Conservation (phyloP, 1,284 basidiomycete genomes). For the Sanghuangporus weigelae region DNA sequence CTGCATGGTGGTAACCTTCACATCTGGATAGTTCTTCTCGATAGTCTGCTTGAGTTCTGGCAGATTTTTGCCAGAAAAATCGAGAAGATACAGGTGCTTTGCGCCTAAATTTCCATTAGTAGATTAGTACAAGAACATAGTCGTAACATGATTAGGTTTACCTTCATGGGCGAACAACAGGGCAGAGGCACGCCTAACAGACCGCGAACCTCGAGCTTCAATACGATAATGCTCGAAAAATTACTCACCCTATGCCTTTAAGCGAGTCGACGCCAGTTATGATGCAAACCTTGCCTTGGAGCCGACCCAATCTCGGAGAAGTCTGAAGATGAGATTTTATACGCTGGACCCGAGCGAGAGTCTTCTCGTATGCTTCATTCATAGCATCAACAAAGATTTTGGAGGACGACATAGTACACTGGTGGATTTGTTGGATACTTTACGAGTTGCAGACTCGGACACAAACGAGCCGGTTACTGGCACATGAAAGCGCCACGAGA, state of each 20-base stretch:
- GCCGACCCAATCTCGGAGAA: slow-evolving; percentile 48
- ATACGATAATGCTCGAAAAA: background rate
- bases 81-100: slow-evolving; percentile 79
- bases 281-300: slow-evolving; percentile 83
- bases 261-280: slow-evolving; percentile 84
- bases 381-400: slow-evolving; percentile 8
- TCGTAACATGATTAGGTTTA: slow-evolving; percentile 22
- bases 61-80: slow-evolving; percentile 69
- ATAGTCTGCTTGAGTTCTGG: slow-evolving; percentile 69
- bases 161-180: slow-evolving; percentile 80
- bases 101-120: slow-evolving; percentile 51
- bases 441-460: background rate
- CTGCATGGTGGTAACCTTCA: slow-evolving; percentile 68
- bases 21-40: slow-evolving; percentile 64
- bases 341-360: slow-evolving; percentile 57
- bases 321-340: slow-evolving; percentile 67
- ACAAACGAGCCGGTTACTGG: background rate
- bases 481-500: background rate
- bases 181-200: slow-evolving; percentile 66
- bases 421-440: background rate
- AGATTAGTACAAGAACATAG: slow-evolving; percentile 6
- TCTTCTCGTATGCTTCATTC: slow-evolving; percentile 46
- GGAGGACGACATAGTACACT: background rate
- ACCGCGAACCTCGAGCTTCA: slow-evolving; percentile 7
- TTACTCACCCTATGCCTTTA: slow-evolving; percentile 76